Percentiles rank a stretch among this genome's conserved stretches.
These are phyloP conservation scores for Ailanthus altissimus DNA, from an alignment of 345 rosid genomes.

Conservation along the genomic window DNA sequence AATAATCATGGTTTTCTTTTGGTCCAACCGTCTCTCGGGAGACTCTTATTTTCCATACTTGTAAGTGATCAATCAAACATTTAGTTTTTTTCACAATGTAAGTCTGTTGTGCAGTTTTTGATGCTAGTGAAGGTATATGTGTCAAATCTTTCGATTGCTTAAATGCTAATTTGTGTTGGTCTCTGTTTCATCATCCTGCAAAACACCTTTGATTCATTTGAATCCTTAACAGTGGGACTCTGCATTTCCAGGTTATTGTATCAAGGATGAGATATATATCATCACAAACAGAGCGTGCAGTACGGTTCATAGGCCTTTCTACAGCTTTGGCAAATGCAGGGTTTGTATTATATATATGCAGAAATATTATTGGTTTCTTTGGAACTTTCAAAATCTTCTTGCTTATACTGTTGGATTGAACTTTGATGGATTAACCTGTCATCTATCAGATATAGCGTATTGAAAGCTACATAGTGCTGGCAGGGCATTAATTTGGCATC, in stretches of 20 bases:
- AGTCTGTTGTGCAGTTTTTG: neutral
- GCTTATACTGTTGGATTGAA: neutral
- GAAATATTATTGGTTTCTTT: neutral
- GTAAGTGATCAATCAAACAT: too few species aligned
- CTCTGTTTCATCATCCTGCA: neutral
- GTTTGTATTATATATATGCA: slow-evolving; percentile 37
- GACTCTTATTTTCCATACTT: too few species aligned
- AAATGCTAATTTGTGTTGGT: too few species aligned
- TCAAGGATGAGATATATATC: slow-evolving; percentile 99
- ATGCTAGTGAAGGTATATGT: neutral
- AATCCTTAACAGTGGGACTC: slow-evolving; percentile 9
- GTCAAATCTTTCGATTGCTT: too few species aligned
- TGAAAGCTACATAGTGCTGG: neutral
- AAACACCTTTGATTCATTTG: slow-evolving; percentile 12
- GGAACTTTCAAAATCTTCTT: slow-evolving; percentile 11
- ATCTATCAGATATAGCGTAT: neutral
- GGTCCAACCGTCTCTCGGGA: too few species aligned
- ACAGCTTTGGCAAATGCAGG: slow-evolving; percentile 98
- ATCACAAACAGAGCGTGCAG: slow-evolving; percentile 92
- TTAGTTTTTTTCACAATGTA: neutral
- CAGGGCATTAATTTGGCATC: neutral
- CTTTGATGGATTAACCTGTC: slow-evolving; percentile 7
- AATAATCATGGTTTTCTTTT: neutral
- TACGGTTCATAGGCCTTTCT: slow-evolving; percentile 94
- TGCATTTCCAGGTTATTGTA: slow-evolving; percentile 76